Base-by-base conservation (phyloP, 331 rosid genomes). In the Malus hybrid region DNA sequence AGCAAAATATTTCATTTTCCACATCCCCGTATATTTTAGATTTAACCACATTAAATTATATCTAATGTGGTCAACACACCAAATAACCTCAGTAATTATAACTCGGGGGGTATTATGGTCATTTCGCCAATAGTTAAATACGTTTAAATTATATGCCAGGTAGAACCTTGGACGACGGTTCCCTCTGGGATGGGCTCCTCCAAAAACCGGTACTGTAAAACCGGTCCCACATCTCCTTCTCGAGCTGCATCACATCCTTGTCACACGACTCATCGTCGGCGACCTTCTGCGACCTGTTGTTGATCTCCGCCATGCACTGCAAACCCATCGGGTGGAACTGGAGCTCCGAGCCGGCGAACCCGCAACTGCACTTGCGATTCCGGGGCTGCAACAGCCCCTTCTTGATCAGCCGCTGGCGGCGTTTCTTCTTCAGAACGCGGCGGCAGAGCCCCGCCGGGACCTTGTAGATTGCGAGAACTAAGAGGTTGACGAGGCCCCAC, bases 181-280 rank as follows among this genome's bases (percentile, higher is more conserved):
- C 97, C 74, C 90, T 87, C 32, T 79, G 83, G 1, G 97, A 92
- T 22, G 91, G 87, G 44, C 98, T 95, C 57, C 97, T 88, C 97
- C 97, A 95, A 50, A 95, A 95, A 0, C 99, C 99, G 10, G 96
- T 71, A 11, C 85, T 29, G 69, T 81, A 87, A 39, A 95, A 95
- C 82, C 66, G 82, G 16, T 90, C 93, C 99, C 93, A 90, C 99
- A 95, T 95, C 93, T 95, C 99, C 69, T 83, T 83, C 85, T 95
- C 99, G 24, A 92, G 76, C 67, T 84, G 85, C 68, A 75, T 85
- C 8, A 84, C 86, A 34, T 75, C 82, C 22, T 86, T 1, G 4
- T 64, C 16, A 0, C n/a, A 46, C 44, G 78, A 44, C 78, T 44
- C 78, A 6, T 12, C 46, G 46, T 85, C 87, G 63, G 76, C 85